Base-by-base conservation (phyloP, 2,329 filamentous ascomycete genomes). In the Mariannaea elegans region DNA sequence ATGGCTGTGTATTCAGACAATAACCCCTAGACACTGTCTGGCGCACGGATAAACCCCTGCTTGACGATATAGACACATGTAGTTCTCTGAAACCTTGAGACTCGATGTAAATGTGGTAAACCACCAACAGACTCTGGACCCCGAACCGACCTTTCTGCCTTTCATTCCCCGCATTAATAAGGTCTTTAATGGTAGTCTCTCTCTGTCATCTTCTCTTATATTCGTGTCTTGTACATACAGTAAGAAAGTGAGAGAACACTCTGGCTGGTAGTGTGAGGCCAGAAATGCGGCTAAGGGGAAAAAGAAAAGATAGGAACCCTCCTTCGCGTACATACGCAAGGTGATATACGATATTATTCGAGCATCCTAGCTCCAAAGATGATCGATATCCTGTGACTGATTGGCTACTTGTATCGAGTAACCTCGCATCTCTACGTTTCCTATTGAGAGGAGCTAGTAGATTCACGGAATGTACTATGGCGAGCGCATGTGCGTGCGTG, bases 1-100 rank as follows among this genome's bases (percentile, higher is more conserved):
- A 46, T 34, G 57, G 47, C 56, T 47, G 61, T 54, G 51, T 50
- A 56, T 41, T 24, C 36, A 34, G 29, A 39, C 52, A 14, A 55
- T 63, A 61, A 56, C 55, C 21, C 41, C 21, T 45, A 64, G 61
- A 64, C 56, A 55, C 16, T 58, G 56, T 60, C 50, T 54, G 55
- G 60, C 36, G 42, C 56, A 66, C 56, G 51, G 50, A 56, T 46
- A 24, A 55, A 62, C 53, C 49, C 58, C 32, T 48, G 29, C 23
- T 29, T 44, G 29, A 50, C 21, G 32, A 56, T 31, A 13, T 54
- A 44, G 24, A 31, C 16, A 45, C 27, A 34, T 29, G n/a, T 41
- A 27, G 36, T n/a, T 18, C 31, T 45, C n/a, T 46, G 32, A 32
- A 31, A 29, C n/a, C 24, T 14, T 41, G n/a, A 32, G 50, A 55